phyloP scores from a whole-genome alignment of 2,329 filamentous ascomycete species.

The Fusarium sp. region DNA sequence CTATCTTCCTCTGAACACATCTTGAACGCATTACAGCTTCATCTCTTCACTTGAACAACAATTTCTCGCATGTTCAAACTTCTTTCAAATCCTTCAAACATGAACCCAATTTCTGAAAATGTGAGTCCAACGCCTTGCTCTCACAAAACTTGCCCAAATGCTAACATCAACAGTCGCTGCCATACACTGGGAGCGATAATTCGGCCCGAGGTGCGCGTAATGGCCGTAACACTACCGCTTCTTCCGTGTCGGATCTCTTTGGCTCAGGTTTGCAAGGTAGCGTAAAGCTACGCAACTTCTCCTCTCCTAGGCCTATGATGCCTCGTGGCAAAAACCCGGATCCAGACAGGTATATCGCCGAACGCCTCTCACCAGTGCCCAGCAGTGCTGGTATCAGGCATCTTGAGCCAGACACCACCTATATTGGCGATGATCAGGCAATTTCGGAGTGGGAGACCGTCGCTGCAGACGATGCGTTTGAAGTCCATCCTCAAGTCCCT shows the following conservation, averaged over 20 bases:
- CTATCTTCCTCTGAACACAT: neutral
- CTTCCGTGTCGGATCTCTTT: slow-evolving; percentile 24
- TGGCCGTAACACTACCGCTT: slow-evolving; percentile 30
- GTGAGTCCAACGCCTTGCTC: slow-evolving; percentile 6
- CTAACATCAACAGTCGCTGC: slow-evolving; percentile 30
- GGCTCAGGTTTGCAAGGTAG: slow-evolving; percentile 14
- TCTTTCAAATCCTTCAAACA: slow-evolving; percentile 7
- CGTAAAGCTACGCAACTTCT: slow-evolving; percentile 22
- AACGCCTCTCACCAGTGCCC: slow-evolving; percentile 19
- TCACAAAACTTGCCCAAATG: neutral
- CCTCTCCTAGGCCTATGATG: slow-evolving; percentile 10
- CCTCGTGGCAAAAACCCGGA: slow-evolving; percentile 12
- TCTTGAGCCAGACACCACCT: neutral
- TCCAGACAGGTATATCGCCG: slow-evolving; percentile 27
- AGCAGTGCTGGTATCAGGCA: neutral
- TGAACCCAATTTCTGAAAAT: slow-evolving; percentile 25
- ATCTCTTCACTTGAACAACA: neutral
- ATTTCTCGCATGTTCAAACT: neutral
- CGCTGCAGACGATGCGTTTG: slow-evolving; percentile 41
- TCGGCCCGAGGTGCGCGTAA: slow-evolving; percentile 33
- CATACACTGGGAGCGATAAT: slow-evolving; percentile 32
- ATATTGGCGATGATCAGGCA: slow-evolving; percentile 30
- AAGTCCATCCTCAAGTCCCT: slow-evolving; percentile 14
- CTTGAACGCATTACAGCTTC: neutral
- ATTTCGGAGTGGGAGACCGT: slow-evolving; percentile 48